Evolutionary conservation across 129 eudicot genomes (phyloP).

Genomic region (Chrysanthemum lavandulifolium): DNA sequence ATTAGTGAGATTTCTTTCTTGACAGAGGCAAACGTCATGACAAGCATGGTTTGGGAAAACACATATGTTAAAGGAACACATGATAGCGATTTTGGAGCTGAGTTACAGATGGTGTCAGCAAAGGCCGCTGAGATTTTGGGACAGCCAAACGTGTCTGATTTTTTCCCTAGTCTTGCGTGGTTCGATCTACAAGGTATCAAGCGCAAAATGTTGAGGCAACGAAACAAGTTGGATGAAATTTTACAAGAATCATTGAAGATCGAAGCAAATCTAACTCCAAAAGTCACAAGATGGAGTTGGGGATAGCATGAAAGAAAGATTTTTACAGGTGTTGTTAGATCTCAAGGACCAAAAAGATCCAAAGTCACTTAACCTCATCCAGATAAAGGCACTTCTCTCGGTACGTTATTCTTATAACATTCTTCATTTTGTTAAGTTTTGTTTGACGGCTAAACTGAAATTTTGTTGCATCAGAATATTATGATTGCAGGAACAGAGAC

Average conservation of each 20-base stretch:
- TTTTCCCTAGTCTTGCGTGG: too few relatives aligned
- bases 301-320: background rate
- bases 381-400: background rate
- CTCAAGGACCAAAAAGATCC: background rate
- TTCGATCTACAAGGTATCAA: too few relatives aligned
- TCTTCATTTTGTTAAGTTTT: background rate
- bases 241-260: background rate
- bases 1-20: background rate
- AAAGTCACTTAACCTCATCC: background rate
- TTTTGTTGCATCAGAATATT: constrained; percentile 5
- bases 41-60: constrained; percentile 9
- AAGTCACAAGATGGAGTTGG: background rate
- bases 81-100: background rate
- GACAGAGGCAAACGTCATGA: background rate
- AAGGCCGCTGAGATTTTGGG: background rate
- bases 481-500: constrained; percentile 24
- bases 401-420: background rate
- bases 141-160: background rate
- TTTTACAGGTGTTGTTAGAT: background rate
- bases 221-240: background rate
- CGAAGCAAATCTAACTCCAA: background rate
- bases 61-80: background rate
- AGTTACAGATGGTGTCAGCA: background rate
- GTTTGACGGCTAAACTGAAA: background rate
- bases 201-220: too few relatives aligned